A percentile compares a stretch with the other conserved stretches of the same genome.
These are phyloP conservation scores for Saccharomycopsis fibuligera DNA, from an alignment of 805 yeast species.

Conservation along the genomic window DNA sequence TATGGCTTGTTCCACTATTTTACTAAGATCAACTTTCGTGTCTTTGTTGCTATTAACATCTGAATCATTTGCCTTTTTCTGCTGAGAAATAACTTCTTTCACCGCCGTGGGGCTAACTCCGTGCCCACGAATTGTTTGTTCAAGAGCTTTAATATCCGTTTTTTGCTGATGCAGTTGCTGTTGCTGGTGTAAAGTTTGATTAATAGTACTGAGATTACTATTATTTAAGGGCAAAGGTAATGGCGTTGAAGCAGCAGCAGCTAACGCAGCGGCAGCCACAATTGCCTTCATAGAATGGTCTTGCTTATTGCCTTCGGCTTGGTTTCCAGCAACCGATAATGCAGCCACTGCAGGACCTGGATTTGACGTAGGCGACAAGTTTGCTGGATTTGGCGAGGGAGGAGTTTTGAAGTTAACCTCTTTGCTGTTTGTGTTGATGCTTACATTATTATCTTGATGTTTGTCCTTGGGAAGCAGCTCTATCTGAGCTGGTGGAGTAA, in stretches of 20 bases:
- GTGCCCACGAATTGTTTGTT: slow-evolving; percentile 2
- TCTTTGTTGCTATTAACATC: not conserved
- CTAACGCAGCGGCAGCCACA: slow-evolving; percentile 79
- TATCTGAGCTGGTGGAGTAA: not conserved
- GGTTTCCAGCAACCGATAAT: slow-evolving; percentile 1
- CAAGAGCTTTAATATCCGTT: not conserved
- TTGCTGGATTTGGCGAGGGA: not conserved
- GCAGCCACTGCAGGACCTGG: slow-evolving; percentile 23
- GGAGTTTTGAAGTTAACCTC: not conserved
- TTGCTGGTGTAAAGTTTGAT: no score
- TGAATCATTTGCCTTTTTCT: not conserved
- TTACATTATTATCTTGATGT: no score
- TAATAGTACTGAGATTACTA: no score
- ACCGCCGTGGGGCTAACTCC: not conserved
- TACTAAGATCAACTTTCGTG: not conserved
- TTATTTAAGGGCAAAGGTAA: slow-evolving; percentile 49
- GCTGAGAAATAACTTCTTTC: not conserved
- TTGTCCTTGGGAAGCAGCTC: no score
- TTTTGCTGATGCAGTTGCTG: no score
- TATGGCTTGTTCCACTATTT: slow-evolving; percentile 3
- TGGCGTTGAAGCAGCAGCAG: slow-evolving; percentile 76
- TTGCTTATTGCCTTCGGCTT: slow-evolving; percentile 18
- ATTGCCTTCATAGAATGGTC: slow-evolving; percentile 39
- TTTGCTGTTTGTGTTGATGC: no score
- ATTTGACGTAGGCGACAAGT: slow-evolving; percentile 5